phyloP scores from a whole-genome alignment of 345 rosid species.

The Kernera saxatilis region DNA sequence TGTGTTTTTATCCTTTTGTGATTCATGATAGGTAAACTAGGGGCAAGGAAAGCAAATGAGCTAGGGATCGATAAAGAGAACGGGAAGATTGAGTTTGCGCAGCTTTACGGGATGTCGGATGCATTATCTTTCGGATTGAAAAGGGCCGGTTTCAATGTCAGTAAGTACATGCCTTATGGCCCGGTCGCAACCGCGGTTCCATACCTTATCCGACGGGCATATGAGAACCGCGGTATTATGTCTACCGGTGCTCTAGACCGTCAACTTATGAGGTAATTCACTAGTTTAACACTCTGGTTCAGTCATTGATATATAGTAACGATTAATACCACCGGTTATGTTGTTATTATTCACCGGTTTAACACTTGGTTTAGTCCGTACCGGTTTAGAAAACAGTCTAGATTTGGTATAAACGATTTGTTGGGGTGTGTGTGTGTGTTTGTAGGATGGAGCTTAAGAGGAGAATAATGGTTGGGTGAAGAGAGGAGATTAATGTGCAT shows the following conservation, averaged over 20 bases:
- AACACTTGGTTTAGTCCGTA: neutral
- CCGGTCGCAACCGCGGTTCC: slow-evolving; percentile 66
- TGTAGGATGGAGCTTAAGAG: slow-evolving; percentile 70
- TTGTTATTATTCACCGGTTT: neutral
- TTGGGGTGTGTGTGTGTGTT: neutral
- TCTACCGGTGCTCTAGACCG: slow-evolving; percentile 63
- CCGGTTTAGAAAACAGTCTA: neutral
- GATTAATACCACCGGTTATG: neutral
- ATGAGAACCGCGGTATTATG: slow-evolving; percentile 82
- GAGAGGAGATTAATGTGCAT: neutral
- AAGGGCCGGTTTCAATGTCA: slow-evolving; percentile 79
- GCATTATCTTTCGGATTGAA: slow-evolving; percentile 59
- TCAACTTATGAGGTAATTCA: slow-evolving; percentile 53
- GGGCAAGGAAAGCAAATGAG: slow-evolving; percentile 51
- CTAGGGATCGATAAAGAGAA: slow-evolving; percentile 50
- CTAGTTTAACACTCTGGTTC: neutral
- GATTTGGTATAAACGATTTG: neutral
- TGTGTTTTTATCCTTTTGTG: neutral
- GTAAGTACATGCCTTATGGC: slow-evolving; percentile 86
- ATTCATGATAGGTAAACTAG: slow-evolving; percentile 51
- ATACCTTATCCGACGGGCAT: slow-evolving; percentile 78
- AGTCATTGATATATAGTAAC: neutral
- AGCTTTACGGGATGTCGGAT: slow-evolving; percentile 88
- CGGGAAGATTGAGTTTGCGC: slow-evolving; percentile 67
- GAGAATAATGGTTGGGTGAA: slow-evolving; percentile 40